Percentiles rank a stretch among this genome's conserved stretches.
These are phyloP conservation scores for Trichoderma atrobrunneum DNA, from an alignment of 2,329 filamentous ascomycete species.

Conservation along the genomic window DNA sequence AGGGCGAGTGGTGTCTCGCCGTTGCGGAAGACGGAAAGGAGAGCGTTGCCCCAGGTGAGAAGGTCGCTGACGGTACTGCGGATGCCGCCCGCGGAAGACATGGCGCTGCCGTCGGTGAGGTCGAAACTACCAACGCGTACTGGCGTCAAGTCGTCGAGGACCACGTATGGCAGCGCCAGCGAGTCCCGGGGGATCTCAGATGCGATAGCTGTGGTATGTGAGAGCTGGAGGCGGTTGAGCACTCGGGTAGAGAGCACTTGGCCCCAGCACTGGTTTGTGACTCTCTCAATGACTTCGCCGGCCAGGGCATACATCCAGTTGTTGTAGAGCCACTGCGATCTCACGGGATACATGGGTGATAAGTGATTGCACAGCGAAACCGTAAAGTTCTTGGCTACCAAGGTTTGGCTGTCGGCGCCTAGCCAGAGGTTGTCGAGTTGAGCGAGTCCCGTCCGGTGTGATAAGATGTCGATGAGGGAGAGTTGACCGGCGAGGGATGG, in stretches of 20 bases:
- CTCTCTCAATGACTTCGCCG: background rate
- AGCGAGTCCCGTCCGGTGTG: background rate
- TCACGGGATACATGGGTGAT: background rate
- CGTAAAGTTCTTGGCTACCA: background rate
- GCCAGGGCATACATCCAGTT: background rate
- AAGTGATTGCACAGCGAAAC: background rate
- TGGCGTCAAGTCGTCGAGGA: background rate
- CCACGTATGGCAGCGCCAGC: background rate
- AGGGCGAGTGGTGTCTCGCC: background rate
- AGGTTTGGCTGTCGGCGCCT: background rate
- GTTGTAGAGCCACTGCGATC: background rate
- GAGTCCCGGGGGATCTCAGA: background rate
- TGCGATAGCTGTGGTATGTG: background rate
- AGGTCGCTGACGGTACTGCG: background rate
- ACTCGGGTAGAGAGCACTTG: background rate
- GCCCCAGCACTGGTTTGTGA: background rate
- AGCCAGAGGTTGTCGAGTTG: background rate
- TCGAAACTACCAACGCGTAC: background rate
- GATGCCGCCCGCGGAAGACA: background rate
- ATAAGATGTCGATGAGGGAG: background rate
- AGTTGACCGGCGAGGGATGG: background rate
- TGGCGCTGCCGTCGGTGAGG: background rate
- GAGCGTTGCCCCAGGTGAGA: background rate
- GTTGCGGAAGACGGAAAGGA: background rate
- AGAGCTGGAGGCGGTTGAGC: background rate